Evolutionary conservation across 495 filamentous ascomycete species (phyloP).

Genomic region (Chaetomium fimeti): DNA sequence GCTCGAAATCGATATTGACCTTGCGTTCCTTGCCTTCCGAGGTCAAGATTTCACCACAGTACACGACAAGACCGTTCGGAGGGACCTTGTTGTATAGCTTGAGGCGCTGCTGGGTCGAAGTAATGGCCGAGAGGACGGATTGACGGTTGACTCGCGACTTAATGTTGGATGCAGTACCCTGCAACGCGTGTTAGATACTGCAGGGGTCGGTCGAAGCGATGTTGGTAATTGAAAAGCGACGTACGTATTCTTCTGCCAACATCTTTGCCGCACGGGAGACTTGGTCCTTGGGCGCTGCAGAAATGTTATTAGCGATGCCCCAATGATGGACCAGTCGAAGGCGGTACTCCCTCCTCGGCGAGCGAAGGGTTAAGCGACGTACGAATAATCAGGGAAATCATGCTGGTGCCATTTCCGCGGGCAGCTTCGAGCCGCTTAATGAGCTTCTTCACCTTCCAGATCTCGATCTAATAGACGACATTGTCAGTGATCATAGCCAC

Average conservation of each 20-base stretch:
- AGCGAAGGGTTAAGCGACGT: constrained; percentile 38
- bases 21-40: constrained; percentile 97
- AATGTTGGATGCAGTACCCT: constrained; percentile 98
- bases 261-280: constrained; percentile 95
- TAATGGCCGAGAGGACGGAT: constrained; percentile 95
- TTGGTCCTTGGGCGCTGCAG: constrained; percentile 90
- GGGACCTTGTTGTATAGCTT: constrained; percentile 99
- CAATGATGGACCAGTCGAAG: constrained; percentile 18
- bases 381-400: constrained; percentile 99
- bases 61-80: constrained; percentile 93
- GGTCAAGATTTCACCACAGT: constrained; percentile 99
- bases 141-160: constrained; percentile 98
- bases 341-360: constrained; percentile 17
- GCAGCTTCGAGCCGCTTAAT: constrained; percentile 94
- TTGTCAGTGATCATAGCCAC: constrained; percentile 22
- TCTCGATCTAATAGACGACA: constrained; percentile 58
- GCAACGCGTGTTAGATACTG: constrained; percentile 30
- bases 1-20: constrained; percentile 99
- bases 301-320: constrained; percentile 22
- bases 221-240: constrained; percentile 35
- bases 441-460: constrained; percentile 90
- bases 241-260: constrained; percentile 99
- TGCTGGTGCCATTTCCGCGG: constrained; percentile 91
- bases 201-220: constrained; percentile 14
- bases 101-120: constrained; percentile 95